phyloP scores from a whole-genome alignment of 345 rosid genomes.

The Citrus reticulata region DNA sequence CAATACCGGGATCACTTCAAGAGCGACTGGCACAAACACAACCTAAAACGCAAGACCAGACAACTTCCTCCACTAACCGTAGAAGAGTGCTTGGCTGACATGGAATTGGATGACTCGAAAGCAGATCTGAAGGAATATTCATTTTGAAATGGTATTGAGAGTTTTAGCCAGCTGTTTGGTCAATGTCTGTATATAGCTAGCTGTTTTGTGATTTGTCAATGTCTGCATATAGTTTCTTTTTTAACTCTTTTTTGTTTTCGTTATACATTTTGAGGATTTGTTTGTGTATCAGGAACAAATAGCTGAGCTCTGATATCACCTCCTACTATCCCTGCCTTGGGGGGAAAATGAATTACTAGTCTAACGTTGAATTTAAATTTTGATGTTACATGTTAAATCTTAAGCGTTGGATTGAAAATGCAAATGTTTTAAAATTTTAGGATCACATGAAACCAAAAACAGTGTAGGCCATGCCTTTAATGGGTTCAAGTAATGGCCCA shows the following conservation, averaged over 20 bases:
- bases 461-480: background rate
- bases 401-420: background rate
- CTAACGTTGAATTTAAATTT: too few relatives aligned
- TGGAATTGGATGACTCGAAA: slow-evolving; percentile 62
- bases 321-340: background rate
- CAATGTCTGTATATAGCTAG: background rate
- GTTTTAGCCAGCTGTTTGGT: background rate
- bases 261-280: background rate
- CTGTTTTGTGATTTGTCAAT: background rate
- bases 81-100: slow-evolving; percentile 74
- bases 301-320: background rate
- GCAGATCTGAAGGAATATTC: slow-evolving; percentile 87
- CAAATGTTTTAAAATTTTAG: background rate
- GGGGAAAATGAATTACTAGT: background rate
- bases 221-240: background rate
- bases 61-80: slow-evolving; percentile 76
- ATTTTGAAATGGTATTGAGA: slow-evolving; percentile 40
- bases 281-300: background rate
- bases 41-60: slow-evolving; percentile 80
- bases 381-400: too few relatives aligned
- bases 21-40: slow-evolving; percentile 98
- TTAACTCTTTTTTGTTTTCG: background rate
- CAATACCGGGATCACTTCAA: slow-evolving; percentile 86
- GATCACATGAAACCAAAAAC: background rate
- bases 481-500: background rate